Base-by-base conservation (phyloP, 495 filamentous ascomycete genomes). In the Neurospora sp. region DNA sequence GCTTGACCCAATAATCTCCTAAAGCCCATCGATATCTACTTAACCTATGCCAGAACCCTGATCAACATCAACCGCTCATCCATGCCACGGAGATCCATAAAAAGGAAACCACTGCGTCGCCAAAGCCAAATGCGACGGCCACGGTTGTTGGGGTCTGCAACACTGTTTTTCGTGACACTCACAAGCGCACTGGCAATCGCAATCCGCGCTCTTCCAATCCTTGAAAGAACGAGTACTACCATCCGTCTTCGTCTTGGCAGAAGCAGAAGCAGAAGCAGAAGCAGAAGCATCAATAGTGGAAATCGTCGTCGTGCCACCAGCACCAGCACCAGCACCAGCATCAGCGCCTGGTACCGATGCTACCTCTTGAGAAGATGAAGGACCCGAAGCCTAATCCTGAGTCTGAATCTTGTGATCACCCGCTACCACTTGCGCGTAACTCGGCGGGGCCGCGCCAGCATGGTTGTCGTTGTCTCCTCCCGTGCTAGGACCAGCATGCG, bases 401-500 rank as follows among this genome's bases (percentile, higher is more conserved):
- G 83, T 87, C 87, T 97, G 94, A 45, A 97, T 83, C 86, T 98
- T 98, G 79, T 97, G 78, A 79, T 97, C 94, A 14, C 93, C 94
- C 79, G 88, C 90, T 42, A 96, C 90, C 42, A 93, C 93, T 83
- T 96, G 92, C 59, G 90, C 90, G 83, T 96, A 96, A 31, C 90
- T 93, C 40, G 93, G 93, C 68, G 93, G 93, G 27, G 86, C 74
- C n/a, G 74, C 72, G 1, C 35, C 35, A 35, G 71, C 42, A 37
- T 77, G 71, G 70, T 77, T 78, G 61, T 76, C 69, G 79, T 87
- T 69, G 78, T 87, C 71, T 84, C 87, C 20, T 80, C 87, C 37
- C 78, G 85, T 14, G 86, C 85, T 69, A 83, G 82, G 61, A 84
- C 87, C 61, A 18, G 53, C 53, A 37, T 65, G 53, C 31, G 53